Evolutionary conservation across 2,329 filamentous ascomycete species (phyloP), one percentile per base, ranked within the genome.

Genomic region (Aurifilum marmelostoma): DNA sequence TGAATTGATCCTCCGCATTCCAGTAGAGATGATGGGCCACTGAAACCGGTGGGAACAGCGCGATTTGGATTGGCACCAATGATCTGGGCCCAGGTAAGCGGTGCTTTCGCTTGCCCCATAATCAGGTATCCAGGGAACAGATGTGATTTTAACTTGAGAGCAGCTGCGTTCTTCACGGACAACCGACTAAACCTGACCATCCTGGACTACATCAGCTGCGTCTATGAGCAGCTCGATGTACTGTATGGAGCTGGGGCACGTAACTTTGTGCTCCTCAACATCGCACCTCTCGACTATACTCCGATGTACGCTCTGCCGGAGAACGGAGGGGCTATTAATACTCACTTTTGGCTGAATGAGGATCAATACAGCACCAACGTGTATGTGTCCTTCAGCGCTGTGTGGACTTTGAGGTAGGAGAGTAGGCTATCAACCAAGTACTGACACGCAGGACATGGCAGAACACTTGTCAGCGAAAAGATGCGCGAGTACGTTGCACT

Each of bases 31-130:
- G 37, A 39, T 39, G 9, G 37, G 41, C 16, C 14, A n/a, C 32
- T 60, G 27, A 60, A 18, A 29, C 32, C 32, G 3, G 5, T n/a
- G 8, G 21, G 18, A 32, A 52, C 18, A 70, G 69, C 29, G 80
- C 83, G 3, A 82, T 89, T 67, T 89, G 85, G 85, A 88, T 89
- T 69, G 87, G 87, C 32, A 89, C 87, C 16, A 89, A 89, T 73
- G 88, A 90, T 72, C 76, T 89, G 16, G 87, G 87, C 32, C 82
- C 81, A 50, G 61, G 61, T 47, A 27, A 63, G 60, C 21, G 21
- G 7, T 47, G 7, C 18, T 2, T 47, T 47, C 7, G 18, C 43
- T 18, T n/a, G 43, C 43, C 18, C n/a, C n/a, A n/a, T n/a, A n/a
- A n/a, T n/a, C n/a, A n/a, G n/a, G n/a, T n/a, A n/a, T n/a, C n/a